Evolutionary conservation across 2,329 filamentous ascomycete species (phyloP), one percentile per base, ranked within the genome.

Genomic region (Apiospora hydei): DNA sequence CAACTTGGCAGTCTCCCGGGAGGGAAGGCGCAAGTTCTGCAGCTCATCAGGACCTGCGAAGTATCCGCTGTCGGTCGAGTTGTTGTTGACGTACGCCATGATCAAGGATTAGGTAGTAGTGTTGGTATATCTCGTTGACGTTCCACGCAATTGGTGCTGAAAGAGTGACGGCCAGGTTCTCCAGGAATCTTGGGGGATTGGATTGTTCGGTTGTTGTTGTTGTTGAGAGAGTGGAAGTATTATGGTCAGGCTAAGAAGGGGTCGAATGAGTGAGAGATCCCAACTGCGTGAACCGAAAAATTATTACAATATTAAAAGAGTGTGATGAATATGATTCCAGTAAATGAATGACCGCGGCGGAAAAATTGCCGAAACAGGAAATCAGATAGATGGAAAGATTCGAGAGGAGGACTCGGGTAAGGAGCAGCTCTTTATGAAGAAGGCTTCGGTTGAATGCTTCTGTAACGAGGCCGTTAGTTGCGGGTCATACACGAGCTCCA

Each of bases 1-100:
- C 80, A 94, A 89, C 83, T 92, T 94, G 77, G 92, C 90, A 74
- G 94, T 91, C 78, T 96, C 93, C 80, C 92, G 91, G 73, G 91
- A 87, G 75, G 91, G 91, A 76, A 94, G 88, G 75, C 90, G 90
- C n/a, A 82, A 77, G 57, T 83, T 81, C 73, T 79, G 81, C 74
- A 84, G 82, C 77, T 89, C 87, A 74, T 90, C 87, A 64, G 84
- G 84, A 84, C 90, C 88, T 77, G 89, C 85, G 78, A 89, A 90
- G 81, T 87, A 90, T 72, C 83, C 84, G 77, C 83, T 83, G 80
- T 87, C 81, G 73, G 84, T 78, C 64, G 81, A 81, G 66, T 74
- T 77, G 66, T 74, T 77, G 66, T 74, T 77, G 75, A 79, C 79
- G 81, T 84, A 86, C 69, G 85, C 85, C 86, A 88, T 88, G 77